Evolutionary conservation across 2,329 filamentous ascomycete genomes (phyloP).

Genomic region (Colletotrichum somersetense): DNA sequence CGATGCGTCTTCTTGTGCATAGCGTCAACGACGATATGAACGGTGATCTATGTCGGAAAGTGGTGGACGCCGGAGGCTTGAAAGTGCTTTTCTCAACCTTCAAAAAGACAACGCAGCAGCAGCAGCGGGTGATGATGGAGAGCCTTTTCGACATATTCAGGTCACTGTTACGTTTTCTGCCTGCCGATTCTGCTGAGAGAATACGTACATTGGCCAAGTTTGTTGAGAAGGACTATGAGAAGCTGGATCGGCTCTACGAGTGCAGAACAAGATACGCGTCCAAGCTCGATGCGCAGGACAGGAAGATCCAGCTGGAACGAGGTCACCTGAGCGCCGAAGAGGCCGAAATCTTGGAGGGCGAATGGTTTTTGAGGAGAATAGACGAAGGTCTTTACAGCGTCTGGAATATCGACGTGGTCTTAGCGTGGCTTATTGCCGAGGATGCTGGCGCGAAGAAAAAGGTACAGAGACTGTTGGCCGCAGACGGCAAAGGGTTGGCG

Average conservation of each 20-base stretch:
- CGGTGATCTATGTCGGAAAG: constrained; percentile 75
- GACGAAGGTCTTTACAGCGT: constrained; percentile 88
- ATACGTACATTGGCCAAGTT: constrained; percentile 94
- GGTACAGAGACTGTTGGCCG: constrained; percentile 73
- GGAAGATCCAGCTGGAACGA: constrained; percentile 63
- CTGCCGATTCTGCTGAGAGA: constrained; percentile 80
- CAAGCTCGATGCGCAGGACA: constrained; percentile 72
- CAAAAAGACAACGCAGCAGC: constrained; percentile 72
- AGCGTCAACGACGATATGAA: constrained; percentile 68
- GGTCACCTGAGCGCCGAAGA: constrained; percentile 59
- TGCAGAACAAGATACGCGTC: constrained; percentile 79
- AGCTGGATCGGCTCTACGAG: constrained; percentile 78
- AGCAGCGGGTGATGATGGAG: constrained; percentile 56
- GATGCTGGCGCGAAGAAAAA: constrained; percentile 79
- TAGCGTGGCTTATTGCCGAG: constrained; percentile 94
- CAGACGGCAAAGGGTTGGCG: constrained; percentile 74
- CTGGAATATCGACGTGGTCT: constrained; percentile 84
- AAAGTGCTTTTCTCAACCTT: constrained; percentile 89
- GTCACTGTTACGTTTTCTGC: constrained; percentile 82
- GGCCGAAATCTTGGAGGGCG: constrained; percentile 73
- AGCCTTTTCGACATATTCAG: constrained; percentile 87
- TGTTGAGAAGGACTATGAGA: constrained; percentile 93
- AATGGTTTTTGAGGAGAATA: constrained; percentile 80
- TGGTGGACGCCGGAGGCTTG: constrained; percentile 87
- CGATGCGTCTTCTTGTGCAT: constrained; percentile 87